Conservation (phyloP, 1,284 basidiomycete species). For the Phylloporus sp. region DNA sequence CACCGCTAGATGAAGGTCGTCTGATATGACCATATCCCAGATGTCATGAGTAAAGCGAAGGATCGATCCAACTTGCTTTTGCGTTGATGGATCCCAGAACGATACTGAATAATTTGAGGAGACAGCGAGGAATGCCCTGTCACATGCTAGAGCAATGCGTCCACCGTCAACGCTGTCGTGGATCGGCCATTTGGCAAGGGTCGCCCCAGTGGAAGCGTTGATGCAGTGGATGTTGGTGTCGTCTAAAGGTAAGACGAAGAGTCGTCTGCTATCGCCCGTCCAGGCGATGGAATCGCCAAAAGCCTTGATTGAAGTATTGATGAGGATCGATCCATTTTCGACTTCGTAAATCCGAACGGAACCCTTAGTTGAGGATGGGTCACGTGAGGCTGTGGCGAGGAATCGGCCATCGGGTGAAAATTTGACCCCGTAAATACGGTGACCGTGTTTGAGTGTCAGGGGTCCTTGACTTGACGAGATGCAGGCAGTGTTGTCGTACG, state of each 20-base stretch:
- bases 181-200: slow-evolving; percentile 6
- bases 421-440: neutral
- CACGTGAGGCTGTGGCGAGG: slow-evolving; percentile 7
- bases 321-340: slow-evolving; percentile 3
- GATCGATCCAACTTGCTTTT: slow-evolving; percentile 6
- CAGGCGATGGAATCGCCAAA: slow-evolving; percentile 7
- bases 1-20: too few species aligned
- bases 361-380: neutral
- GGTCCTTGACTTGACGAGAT: slow-evolving; percentile 10
- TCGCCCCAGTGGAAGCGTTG: slow-evolving; percentile 1
- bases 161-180: neutral
- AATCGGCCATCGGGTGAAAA: slow-evolving; percentile 4
- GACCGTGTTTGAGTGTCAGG: slow-evolving; percentile 2
- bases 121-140: slow-evolving; percentile 3
- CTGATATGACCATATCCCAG: too few species aligned
- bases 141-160: slow-evolving; percentile 3
- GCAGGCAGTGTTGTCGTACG: slow-evolving; percentile 5
- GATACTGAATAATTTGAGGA: slow-evolving; percentile 8
- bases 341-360: slow-evolving; percentile 8
- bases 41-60: neutral
- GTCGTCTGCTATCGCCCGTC: neutral
- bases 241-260: neutral
- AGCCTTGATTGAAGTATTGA: neutral
- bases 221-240: neutral
- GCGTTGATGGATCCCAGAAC: slow-evolving; percentile 14